Base-by-base conservation (phyloP, 1,284 basidiomycete genomes). In the Ceratorhiza oryzae-sativae region DNA sequence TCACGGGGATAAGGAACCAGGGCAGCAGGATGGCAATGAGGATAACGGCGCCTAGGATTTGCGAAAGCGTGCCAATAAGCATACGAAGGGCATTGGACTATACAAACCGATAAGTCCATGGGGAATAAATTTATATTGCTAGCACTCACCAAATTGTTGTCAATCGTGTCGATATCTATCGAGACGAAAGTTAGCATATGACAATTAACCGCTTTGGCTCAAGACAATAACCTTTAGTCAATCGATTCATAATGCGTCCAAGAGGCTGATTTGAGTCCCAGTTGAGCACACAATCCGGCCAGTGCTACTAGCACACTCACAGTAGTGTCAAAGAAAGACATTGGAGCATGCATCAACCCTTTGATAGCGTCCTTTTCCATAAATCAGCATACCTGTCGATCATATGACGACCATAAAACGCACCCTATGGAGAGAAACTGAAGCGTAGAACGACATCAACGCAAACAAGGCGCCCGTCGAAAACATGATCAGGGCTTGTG, bases 241-340 rank as follows among this genome's bases (percentile, higher is more conserved):
- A 91, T 18, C 92, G 86, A 79, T 94, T 93, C 87, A 94, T 90
- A 77, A 97, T 94, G 23, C 95, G 90, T 13, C 95, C 95, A 13
- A 95, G 83, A 6, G 95, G 95, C 85, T 89, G 62, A 45, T n/a
- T 15, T 32, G 18, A 34, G 42, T 10, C 56, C 23, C 32, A 23
- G 42, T 71, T 51, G 55, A 71, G 27, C 51, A 46, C 23, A 59
- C 36, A n/a, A n/a, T 6, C 32, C 23, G 20, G n/a, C 73, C 13
- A 9, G 48, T 53, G 60, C 34, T 73, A 65, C 8, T 65, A 15
- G 3, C 62, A 56, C 32, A 76, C 82, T 76, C 75, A 87, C 86
- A 0, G 93, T 95, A 0, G 93, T 94, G 78, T 96, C 94, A 77
- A 94, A 95, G 83, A 94, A 95, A 3, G 87, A 87, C 88, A 94